phyloP scores from a whole-genome alignment of 192 early-diverging fungal genomes.

The Coemansia sp. region DNA sequence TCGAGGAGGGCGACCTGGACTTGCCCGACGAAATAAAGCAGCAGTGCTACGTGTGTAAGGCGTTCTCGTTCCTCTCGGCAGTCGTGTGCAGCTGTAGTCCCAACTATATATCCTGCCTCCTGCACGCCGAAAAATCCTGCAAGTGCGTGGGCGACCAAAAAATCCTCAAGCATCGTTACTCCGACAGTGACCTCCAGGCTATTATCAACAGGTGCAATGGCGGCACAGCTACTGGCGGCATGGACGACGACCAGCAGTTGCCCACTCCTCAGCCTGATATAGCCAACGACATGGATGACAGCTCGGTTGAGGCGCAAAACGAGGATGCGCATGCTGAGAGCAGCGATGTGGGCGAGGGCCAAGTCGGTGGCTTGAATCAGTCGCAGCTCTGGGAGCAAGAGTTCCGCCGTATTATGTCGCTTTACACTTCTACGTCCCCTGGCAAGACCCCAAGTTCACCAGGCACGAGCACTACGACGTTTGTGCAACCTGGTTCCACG shows the following conservation, averaged over 20 bases:
- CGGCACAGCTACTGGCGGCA: neutral
- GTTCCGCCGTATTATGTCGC: conserved; percentile 52
- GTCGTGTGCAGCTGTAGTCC: conserved; percentile 63
- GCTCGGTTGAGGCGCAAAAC: neutral
- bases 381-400: conserved; percentile 52
- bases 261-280: neutral
- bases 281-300: neutral
- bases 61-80: conserved; percentile 72
- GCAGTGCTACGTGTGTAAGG: conserved; percentile 73
- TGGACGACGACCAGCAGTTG: neutral
- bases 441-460: neutral
- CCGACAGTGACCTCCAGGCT: conserved; percentile 54
- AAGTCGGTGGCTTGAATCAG: conserved; percentile 9
- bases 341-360: neutral
- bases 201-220: conserved; percentile 30
- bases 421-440: conserved; percentile 14
- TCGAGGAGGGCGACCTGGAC: conserved; percentile 51
- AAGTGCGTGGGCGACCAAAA: conserved; percentile 46
- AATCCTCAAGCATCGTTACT: conserved; percentile 56
- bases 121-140: conserved; percentile 63
- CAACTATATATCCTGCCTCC: conserved; percentile 65
- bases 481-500: neutral
- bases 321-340: neutral
- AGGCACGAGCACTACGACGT: conserved; percentile 4
- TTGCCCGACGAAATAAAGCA: conserved; percentile 63